Conservation (phyloP, 1,284 basidiomycete genomes). For the Pseudozyma thailandica region DNA sequence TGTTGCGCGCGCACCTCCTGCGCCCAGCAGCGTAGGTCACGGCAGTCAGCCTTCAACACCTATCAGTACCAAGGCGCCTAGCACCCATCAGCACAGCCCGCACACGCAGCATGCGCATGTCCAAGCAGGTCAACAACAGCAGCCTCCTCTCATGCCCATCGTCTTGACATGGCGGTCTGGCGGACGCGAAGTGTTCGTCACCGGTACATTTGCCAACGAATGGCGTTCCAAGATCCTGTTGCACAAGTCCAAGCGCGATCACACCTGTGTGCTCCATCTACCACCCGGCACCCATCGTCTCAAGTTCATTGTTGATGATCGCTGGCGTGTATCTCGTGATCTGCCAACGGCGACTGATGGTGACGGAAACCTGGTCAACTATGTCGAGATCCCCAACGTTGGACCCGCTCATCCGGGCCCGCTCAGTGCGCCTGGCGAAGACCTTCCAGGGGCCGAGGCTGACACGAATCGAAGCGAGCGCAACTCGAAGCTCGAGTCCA, state of each 20-base stretch:
- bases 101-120: constrained; percentile 12
- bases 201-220: constrained; percentile 74
- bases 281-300: constrained; percentile 93
- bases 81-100: constrained; percentile 9
- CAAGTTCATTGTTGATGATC: constrained; percentile 94
- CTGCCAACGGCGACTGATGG: constrained; percentile 92
- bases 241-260: constrained; percentile 54
- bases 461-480: constrained; percentile 41
- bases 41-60: constrained; percentile 37
- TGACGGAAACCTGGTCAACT: constrained; percentile 94
- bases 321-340: constrained; percentile 79
- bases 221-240: constrained; percentile 71
- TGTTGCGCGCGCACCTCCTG: constrained; percentile 8
- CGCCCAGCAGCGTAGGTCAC: constrained; percentile 5
- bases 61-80: constrained; percentile 14
- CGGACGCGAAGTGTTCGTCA: constrained; percentile 71
- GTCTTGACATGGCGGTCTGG: constrained; percentile 60
- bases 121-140: constrained; percentile 9
- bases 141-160: constrained; percentile 39
- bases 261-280: constrained; percentile 62
- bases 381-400: constrained; percentile 70
- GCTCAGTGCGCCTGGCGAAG: constrained; percentile 61
- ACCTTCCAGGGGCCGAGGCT: constrained; percentile 32
- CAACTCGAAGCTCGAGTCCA: constrained; percentile 50
- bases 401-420: constrained; percentile 60